Evolutionary conservation across 2,329 filamentous ascomycete genomes (phyloP), one percentile per base, ranked within the genome.

Genomic region (Fusarium citri): DNA sequence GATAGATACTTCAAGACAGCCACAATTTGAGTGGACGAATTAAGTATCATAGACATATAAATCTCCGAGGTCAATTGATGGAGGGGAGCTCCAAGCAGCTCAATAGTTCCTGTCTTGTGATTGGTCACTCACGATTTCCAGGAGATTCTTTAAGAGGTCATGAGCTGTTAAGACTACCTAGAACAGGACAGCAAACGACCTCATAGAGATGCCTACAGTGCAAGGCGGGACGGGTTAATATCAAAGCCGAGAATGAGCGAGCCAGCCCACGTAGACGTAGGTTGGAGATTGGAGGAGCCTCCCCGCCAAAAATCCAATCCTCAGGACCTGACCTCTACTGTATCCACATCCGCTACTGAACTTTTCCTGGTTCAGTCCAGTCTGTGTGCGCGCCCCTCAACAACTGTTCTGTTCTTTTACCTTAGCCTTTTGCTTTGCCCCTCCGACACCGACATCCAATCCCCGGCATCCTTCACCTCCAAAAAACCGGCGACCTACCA

Each of bases 241-340:
- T 69, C 60, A 65, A 66, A 48, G 63, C 66, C 68, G 64, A 59
- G 63, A 56, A 43, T 7, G 31, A 57, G 59, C 56, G 60, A 67
- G 69, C 62, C 66, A 70, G 66, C 28, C 28, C 28, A 30, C 59
- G 10, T 37, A n/a, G 34, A n/a, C 34, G 18, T 37, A n/a, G 71
- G 68, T 34, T 49, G 47, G 47, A 49, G 47, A 49, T 49, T 49
- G 23, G 48, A 51, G 48, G 23, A 41, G 64, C 60, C 73, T 77
- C 76, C 76, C 76, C 76, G 76, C 76, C 76, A 77, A 78, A 78
- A 76, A 73, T 69, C 68, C 59, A 76, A 73, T 69, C 70, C 59
- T 65, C 47, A 31, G 47, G 47, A 34, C 62, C 54, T 37, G 34
- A 37, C 34, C 34, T 37, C 10, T 37, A 37, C 34, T 37, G 59